Evolutionary conservation across 1,139 yeast species (phyloP).

Genomic region (Hyphopichia burtonii): DNA sequence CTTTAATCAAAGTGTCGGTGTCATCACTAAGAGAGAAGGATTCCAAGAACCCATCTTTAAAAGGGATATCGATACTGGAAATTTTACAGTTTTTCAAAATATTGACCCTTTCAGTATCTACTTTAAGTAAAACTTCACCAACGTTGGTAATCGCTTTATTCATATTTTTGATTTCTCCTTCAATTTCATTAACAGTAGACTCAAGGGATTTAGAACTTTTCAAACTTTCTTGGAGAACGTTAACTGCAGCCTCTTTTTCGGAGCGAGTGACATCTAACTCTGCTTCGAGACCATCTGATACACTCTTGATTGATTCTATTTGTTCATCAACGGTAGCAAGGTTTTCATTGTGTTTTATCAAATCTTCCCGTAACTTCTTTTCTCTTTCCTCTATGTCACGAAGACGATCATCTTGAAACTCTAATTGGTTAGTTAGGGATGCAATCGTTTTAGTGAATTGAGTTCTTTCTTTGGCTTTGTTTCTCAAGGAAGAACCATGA

Average conservation of each 20-base stretch:
- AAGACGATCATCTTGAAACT: constrained; percentile 61
- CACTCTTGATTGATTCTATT: constrained; percentile 31
- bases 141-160: constrained; percentile 34
- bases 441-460: constrained; percentile 60
- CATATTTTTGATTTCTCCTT: constrained; percentile 24
- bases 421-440: constrained; percentile 58
- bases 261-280: constrained; percentile 45
- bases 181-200: constrained; percentile 32
- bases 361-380: constrained; percentile 31
- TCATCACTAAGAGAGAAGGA: constrained; percentile 46
- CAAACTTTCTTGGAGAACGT: constrained; percentile 23
- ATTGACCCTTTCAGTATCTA: constrained; percentile 58
- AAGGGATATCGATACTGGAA: constrained; percentile 66
- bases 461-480: constrained; percentile 62
- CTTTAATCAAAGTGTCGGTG: constrained; percentile 37
- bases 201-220: constrained; percentile 30
- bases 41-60: constrained; percentile 56
- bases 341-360: constrained; percentile 7
- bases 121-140: constrained; percentile 57
- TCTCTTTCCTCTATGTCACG: constrained; percentile 50
- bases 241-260: constrained; percentile 32
- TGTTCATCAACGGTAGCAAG: constrained; percentile 27
- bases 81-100: constrained; percentile 73
- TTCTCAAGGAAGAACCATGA: constrained; percentile 62
- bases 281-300: constrained; percentile 49